phyloP scores from a whole-genome alignment of 176 grass and related monocot species.

The Avena atlantica region DNA sequence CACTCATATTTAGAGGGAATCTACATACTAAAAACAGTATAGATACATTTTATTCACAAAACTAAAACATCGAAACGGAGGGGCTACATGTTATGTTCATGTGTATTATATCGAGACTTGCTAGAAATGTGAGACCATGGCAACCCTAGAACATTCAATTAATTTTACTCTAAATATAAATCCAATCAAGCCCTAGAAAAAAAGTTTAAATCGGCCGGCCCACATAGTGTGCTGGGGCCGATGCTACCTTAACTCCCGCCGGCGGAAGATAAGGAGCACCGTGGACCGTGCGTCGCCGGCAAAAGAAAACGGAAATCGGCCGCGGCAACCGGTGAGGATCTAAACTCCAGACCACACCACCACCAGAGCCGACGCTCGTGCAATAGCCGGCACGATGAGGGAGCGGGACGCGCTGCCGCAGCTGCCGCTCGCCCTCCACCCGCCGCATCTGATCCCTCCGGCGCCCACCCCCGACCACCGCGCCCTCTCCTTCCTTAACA shows the following conservation, averaged over 20 bases:
- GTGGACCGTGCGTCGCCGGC: not conserved
- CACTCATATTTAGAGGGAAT: no score
- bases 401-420: slow-evolving; percentile 35
- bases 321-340: slow-evolving; percentile 40
- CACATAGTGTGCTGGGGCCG: not conserved
- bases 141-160: no score
- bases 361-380: slow-evolving; percentile 25
- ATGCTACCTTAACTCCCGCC: not conserved
- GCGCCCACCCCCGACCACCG: slow-evolving; percentile 65
- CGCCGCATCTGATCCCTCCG: slow-evolving; percentile 71
- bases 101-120: no score
- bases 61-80: no score
- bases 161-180: no score
- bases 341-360: slow-evolving; percentile 14
- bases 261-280: not conserved
- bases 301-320: slow-evolving; percentile 33
- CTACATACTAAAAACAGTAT: no score
- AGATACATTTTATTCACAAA: no score
- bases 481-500: slow-evolving; percentile 72
- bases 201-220: no score
- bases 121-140: no score
- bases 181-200: no score
- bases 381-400: slow-evolving; percentile 35
- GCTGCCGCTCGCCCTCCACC: slow-evolving; percentile 70
- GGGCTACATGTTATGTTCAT: no score